phyloP scores from a whole-genome alignment of 1,139 yeast genomes.

The Yamadazyma buinensis region DNA sequence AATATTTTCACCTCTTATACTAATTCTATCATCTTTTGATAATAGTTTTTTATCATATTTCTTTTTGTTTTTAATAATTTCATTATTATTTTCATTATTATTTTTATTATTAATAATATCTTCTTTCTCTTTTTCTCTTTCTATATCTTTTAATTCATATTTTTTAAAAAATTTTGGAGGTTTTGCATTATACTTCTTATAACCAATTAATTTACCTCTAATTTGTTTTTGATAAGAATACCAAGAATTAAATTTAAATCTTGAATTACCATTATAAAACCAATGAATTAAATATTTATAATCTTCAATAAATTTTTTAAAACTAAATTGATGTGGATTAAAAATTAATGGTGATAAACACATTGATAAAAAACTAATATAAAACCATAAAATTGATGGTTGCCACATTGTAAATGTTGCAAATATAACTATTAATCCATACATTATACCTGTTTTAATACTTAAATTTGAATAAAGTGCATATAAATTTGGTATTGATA shows the following conservation, averaged over 20 bases:
- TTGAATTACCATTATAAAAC: slow-evolving; percentile 63
- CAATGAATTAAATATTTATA: slow-evolving; percentile 63
- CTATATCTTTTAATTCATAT: neutral
- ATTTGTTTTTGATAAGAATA: slow-evolving; percentile 46
- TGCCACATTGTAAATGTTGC: slow-evolving; percentile 73
- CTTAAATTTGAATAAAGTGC: slow-evolving; percentile 62
- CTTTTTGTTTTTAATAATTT: neutral
- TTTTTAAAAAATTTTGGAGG: neutral
- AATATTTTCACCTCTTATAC: no score
- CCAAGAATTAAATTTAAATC: slow-evolving; percentile 57
- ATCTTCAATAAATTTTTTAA: slow-evolving; percentile 67
- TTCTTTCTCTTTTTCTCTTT: no score
- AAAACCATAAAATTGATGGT: slow-evolving; percentile 76
- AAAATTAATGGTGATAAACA: slow-evolving; percentile 77
- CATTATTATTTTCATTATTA: neutral
- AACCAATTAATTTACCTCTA: slow-evolving; percentile 66
- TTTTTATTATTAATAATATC: slow-evolving; percentile 1
- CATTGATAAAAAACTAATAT: slow-evolving; percentile 69
- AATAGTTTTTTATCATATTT: no score
- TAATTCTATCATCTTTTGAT: neutral
- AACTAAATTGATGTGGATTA: slow-evolving; percentile 82
- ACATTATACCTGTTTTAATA: slow-evolving; percentile 61
- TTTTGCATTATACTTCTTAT: slow-evolving; percentile 31
- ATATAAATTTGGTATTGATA: slow-evolving; percentile 56
- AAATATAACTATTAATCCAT: slow-evolving; percentile 56